Base-by-base conservation (phyloP, 2,329 filamentous ascomycete genomes). In the Nectriaceae sp. region DNA sequence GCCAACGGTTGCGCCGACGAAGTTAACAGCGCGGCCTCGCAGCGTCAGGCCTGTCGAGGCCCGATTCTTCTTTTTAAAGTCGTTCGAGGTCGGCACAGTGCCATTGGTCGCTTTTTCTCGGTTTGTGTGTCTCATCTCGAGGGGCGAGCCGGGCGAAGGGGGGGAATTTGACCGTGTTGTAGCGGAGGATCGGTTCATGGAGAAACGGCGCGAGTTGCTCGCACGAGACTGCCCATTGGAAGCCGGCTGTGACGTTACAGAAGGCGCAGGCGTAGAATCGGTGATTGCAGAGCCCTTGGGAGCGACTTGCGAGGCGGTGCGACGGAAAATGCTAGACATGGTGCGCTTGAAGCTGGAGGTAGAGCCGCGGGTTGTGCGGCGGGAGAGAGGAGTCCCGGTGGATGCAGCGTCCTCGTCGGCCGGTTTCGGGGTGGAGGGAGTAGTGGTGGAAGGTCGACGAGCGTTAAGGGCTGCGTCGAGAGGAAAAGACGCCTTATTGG, bases 41-140 rank as follows among this genome's bases (percentile, higher is more conserved):
- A 83, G 55, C 8, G 68, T 72, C 19, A 82, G 61, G 20, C 77
- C 78, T 4, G 80, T 83, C 3, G 73, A 71, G 4, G 77, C 71
- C 15, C 78, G 75, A 48, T 70, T 70, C 66, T 82, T 84, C 55
- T 72, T 73, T 44, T 71, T 69, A 42, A 80, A 78, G 50, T 79
- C 77, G 3, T 70, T 67, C 3, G 71, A 62, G 1, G 63, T 69
- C 10, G 78, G 75, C 24, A 77, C 57, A 31, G 62, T 64, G 35
- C 68, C 62, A 26, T 64, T 50, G 26, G 52, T 46, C 4, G 56
- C 44, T 13, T 47, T 58, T 16, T 62, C 52, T 31, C 26, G 26
- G 26, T 8, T 31, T 8, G 26, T 31, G 26, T 15, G 2, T 52
- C n/a, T 61, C 70, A 75, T 75, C 50, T 75, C 72, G 40, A 77